These are phyloP conservation scores for Verticillium nubilum DNA, from an alignment of 2,329 filamentous ascomycete species.

Conservation along the genomic window DNA sequence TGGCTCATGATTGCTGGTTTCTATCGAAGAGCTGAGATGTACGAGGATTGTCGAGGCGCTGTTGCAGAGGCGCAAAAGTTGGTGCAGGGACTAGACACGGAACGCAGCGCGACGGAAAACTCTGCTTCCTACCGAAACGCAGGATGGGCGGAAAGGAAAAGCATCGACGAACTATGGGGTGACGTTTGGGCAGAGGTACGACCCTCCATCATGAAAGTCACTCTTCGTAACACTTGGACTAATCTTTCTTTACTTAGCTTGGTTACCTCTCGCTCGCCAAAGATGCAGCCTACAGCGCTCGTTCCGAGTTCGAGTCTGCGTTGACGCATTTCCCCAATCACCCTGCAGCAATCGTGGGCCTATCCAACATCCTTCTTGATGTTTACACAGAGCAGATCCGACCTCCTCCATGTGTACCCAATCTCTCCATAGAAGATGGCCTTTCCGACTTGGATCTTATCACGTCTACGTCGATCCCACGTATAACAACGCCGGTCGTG, in stretches of 20 bases:
- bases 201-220: conserved; percentile 6
- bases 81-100: conserved; percentile 63
- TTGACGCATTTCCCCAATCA: conserved; percentile 78
- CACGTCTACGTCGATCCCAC: background rate
- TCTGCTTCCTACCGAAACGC: conserved; percentile 56
- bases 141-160: conserved; percentile 76
- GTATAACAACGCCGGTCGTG: conserved; percentile 2
- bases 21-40: conserved; percentile 76
- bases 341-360: conserved; percentile 68
- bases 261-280: conserved; percentile 62
- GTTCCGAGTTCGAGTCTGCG: conserved; percentile 75
- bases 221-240: conserved; percentile 13
- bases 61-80: conserved; percentile 77
- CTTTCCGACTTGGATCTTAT: conserved; percentile 6
- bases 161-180: conserved; percentile 76
- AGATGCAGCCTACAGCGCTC: conserved; percentile 60
- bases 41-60: conserved; percentile 74
- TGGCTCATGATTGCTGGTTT: conserved; percentile 90
- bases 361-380: conserved; percentile 82
- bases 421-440: conserved; percentile 28
- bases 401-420: conserved; percentile 48
- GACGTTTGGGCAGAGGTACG: conserved; percentile 79
- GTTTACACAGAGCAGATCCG: conserved; percentile 68
- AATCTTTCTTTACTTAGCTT: conserved; percentile 40
- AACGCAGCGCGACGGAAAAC: conserved; percentile 52